Percentiles rank a stretch among this genome's conserved stretches.
These are phyloP conservation scores for Penicillium sp. DNA, from an alignment of 2,329 filamentous ascomycete genomes.

Conservation along the genomic window DNA sequence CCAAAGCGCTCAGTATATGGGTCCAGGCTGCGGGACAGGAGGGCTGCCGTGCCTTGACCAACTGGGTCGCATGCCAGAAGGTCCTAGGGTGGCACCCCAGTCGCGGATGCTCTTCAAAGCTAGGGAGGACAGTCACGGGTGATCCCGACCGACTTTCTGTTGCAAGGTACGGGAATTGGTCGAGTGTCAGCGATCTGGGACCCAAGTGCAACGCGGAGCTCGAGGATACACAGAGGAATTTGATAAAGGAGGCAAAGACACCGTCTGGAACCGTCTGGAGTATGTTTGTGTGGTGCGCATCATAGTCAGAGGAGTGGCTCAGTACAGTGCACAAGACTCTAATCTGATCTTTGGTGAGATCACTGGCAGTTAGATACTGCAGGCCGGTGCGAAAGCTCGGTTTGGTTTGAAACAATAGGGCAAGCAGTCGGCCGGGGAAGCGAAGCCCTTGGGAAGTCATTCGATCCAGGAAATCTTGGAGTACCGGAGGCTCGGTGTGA, in stretches of 20 bases:
- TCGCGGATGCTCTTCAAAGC: conserved; percentile 14
- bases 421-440: conserved; percentile 48
- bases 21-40: conserved; percentile 40
- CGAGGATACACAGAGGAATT: conserved; percentile 43
- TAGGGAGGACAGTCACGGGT: conserved; percentile 24
- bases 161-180: conserved; percentile 34
- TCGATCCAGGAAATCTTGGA: conserved; percentile 54
- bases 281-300: conserved; percentile 15
- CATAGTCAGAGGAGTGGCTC: conserved; percentile 15
- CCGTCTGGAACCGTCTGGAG: conserved; percentile 36
- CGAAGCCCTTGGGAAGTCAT: conserved; percentile 51
- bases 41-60: conserved; percentile 35
- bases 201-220: conserved; percentile 13
- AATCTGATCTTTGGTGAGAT: conserved; percentile 36
- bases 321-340: conserved; percentile 32
- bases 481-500: conserved; percentile 54
- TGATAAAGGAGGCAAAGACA: conserved; percentile 50
- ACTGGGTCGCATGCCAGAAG: conserved; percentile 40
- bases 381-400: conserved; percentile 44
- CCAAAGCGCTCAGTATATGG: conserved; percentile 37
- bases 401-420: conserved; percentile 53
- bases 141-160: conserved; percentile 4
- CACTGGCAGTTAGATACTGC: conserved; percentile 44
- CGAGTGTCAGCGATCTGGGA: conserved; percentile 20
- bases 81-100: conserved; percentile 29